These are phyloP conservation scores for Arachnopeziza araneosa DNA, from an alignment of 2,329 filamentous ascomycete species.

Conservation along the genomic window DNA sequence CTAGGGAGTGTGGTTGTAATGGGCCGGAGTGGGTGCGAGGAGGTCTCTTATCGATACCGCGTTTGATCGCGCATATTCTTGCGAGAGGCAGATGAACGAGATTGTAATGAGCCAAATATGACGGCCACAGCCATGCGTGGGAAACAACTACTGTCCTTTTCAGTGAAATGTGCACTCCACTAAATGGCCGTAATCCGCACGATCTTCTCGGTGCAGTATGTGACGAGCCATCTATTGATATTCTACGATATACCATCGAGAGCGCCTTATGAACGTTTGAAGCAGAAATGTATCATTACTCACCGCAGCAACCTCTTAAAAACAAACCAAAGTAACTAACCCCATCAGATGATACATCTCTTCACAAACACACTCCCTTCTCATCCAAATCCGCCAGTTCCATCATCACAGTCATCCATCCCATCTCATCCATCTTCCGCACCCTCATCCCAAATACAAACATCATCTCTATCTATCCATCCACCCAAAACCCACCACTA, in stretches of 20 bases:
- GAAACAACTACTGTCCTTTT: background rate
- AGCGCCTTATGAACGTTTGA: background rate
- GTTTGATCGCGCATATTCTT: background rate
- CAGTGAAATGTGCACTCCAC: background rate
- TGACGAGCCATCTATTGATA: background rate
- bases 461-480: too few species aligned
- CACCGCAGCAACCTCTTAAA: too few species aligned
- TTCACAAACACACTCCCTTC: too few species aligned
- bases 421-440: too few species aligned
- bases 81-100: background rate
- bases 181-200: background rate
- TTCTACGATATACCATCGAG: background rate
- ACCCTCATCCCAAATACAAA: too few species aligned
- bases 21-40: background rate
- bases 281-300: too few species aligned
- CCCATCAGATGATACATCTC: too few species aligned
- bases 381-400: too few species aligned
- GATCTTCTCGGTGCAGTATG: background rate
- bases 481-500: too few species aligned
- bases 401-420: too few species aligned
- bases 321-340: too few species aligned
- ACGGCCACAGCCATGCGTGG: background rate
- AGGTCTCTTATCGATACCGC: background rate
- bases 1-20: background rate
- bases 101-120: background rate